Evolutionary conservation across 2,329 filamentous ascomycete genomes (phyloP).

Genomic region (Calonectria crousiana): DNA sequence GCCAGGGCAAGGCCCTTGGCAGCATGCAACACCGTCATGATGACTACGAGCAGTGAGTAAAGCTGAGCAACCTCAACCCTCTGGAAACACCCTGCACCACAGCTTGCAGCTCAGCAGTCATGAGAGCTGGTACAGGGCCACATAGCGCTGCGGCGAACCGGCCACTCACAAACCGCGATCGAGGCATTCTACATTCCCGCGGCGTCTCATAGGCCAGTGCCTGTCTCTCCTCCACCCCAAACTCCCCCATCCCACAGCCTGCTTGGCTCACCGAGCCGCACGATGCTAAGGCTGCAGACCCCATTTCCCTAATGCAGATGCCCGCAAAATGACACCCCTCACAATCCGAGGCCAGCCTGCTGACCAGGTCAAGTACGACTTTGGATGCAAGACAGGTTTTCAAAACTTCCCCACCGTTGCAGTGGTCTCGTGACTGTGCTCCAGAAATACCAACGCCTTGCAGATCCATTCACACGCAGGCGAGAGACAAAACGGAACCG

Average conservation of each 20-base stretch:
- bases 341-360: constrained; percentile 10
- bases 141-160: neutral
- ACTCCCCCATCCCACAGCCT: constrained; percentile 1
- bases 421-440: constrained; percentile 3
- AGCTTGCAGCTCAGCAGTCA: neutral
- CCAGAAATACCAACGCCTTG: constrained; percentile 3
- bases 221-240: neutral
- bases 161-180: constrained; percentile 13
- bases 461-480: neutral
- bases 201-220: constrained; percentile 15
- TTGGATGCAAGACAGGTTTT: neutral
- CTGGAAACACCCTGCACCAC: neutral
- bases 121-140: neutral
- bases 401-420: neutral
- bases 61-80: neutral
- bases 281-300: constrained; percentile 2
- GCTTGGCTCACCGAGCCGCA: constrained; percentile 23
- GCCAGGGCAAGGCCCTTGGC: neutral
- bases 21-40: neutral
- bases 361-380: constrained; percentile 4
- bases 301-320: constrained; percentile 9
- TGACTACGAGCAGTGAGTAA: constrained; percentile 1
- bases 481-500: neutral
- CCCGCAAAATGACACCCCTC: constrained; percentile 15
- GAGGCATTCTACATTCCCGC: constrained; percentile 9